A percentile compares a stretch with the other conserved stretches of the same genome.
Conservation (phyloP, 2,329 filamentous ascomycete genomes). For the Fusarium nygamai region DNA sequence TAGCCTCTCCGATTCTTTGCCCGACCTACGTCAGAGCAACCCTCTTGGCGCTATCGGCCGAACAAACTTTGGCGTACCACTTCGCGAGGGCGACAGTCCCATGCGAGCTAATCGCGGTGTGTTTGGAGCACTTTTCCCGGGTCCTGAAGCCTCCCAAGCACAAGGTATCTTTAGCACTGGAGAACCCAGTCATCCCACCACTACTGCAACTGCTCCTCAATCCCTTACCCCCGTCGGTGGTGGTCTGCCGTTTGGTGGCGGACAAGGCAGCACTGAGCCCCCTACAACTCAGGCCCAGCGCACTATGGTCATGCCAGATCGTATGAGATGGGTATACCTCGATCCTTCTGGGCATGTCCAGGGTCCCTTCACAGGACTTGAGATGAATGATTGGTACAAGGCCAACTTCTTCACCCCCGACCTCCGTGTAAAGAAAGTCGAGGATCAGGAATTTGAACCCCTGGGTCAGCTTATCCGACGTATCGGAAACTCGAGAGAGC, state of each 20-base stretch:
- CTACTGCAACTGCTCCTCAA: conserved; percentile 47
- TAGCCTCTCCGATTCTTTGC: conserved; percentile 63
- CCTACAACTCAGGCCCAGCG: conserved; percentile 78
- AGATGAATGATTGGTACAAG: conserved; percentile 99
- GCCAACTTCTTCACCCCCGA: conserved; percentile 97
- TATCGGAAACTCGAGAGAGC: conserved; percentile 96
- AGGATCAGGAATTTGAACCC: conserved; percentile 94
- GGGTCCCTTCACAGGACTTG: conserved; percentile 92
- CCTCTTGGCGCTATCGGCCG: conserved; percentile 75
- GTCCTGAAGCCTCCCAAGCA: conserved; percentile 47
- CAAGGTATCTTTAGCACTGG: conserved; percentile 51
- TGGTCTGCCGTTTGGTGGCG: conserved; percentile 50
- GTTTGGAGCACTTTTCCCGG: conserved; percentile 65
- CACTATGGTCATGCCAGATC: conserved; percentile 95
- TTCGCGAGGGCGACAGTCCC: conserved; percentile 68
- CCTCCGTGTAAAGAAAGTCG: conserved; percentile 91
- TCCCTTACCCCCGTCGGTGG: conserved; percentile 51
- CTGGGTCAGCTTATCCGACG: conserved; percentile 92
- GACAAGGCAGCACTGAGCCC: conserved; percentile 55
- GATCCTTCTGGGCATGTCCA: conserved; percentile 93
- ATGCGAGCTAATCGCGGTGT: conserved; percentile 63
- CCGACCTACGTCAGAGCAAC: conserved; percentile 69
- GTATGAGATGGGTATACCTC: conserved; percentile 98
- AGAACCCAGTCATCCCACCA: conserved; percentile 50
- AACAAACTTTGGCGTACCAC: conserved; percentile 62